These are phyloP conservation scores for Coemansia sp. DNA, from an alignment of 192 early-diverging fungal species.

Conservation along the genomic window DNA sequence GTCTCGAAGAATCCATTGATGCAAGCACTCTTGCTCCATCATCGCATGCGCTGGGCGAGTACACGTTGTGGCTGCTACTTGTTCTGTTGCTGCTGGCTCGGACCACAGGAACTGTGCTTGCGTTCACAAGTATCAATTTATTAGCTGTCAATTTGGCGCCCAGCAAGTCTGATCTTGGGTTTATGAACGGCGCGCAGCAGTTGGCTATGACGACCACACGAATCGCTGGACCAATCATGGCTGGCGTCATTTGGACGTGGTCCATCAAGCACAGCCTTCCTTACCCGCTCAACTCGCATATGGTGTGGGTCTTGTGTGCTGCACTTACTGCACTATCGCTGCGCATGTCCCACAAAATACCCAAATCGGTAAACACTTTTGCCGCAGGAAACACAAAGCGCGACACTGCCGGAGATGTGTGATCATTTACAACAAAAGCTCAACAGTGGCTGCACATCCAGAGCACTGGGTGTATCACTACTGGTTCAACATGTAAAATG, in stretches of 20 bases:
- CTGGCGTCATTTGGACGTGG: constrained; percentile 30
- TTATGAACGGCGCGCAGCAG: constrained; percentile 47
- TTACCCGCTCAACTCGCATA: constrained; percentile 41
- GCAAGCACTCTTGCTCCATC: background rate
- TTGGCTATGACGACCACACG: constrained; percentile 24
- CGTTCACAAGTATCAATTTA: constrained; percentile 37
- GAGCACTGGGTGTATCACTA: background rate
- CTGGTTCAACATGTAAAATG: background rate
- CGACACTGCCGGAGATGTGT: background rate
- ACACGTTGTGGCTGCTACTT: constrained; percentile 22
- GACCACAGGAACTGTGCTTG: constrained; percentile 17
- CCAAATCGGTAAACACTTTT: constrained; percentile 36
- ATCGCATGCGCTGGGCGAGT: background rate
- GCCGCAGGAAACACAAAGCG: constrained; percentile 12
- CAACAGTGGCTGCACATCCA: too few relatives aligned
- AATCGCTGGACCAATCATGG: constrained; percentile 26
- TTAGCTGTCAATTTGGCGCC: constrained; percentile 40
- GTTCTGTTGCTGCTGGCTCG: constrained; percentile 13
- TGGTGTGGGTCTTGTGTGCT: constrained; percentile 37
- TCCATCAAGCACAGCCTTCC: constrained; percentile 30
- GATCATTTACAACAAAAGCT: background rate
- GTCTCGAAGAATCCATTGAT: background rate
- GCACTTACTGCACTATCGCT: constrained; percentile 7
- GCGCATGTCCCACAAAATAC: constrained; percentile 15
- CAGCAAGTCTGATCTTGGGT: constrained; percentile 22